Conservation (phyloP, 1,284 basidiomycete species). For the Trichosporon ovoides region DNA sequence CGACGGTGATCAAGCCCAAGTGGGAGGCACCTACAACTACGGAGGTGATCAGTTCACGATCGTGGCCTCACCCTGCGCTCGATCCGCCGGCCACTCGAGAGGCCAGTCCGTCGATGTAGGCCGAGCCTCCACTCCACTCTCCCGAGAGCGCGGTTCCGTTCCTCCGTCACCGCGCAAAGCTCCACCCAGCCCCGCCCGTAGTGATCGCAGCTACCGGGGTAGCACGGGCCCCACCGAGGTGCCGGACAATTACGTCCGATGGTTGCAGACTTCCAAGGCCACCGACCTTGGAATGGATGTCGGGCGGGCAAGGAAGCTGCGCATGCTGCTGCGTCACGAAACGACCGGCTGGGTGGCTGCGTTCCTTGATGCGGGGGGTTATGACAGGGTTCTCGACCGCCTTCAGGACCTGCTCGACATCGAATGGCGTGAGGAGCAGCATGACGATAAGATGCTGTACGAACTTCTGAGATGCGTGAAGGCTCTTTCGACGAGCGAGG, state of each 20-base stretch:
- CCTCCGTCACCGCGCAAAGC: conserved; percentile 8
- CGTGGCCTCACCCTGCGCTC: conserved; percentile 30
- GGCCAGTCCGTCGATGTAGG: conserved; percentile 28
- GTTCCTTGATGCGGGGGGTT: conserved; percentile 81
- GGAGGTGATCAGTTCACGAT: conserved; percentile 38
- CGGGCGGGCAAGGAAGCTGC: conserved; percentile 43
- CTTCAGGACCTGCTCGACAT: conserved; percentile 89
- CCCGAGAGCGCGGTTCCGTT: background rate
- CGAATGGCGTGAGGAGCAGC: conserved; percentile 98
- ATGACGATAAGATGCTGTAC: conserved; percentile 89
- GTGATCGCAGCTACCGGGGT: background rate
- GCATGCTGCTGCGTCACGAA: conserved; percentile 75
- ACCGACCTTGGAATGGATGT: conserved; percentile 46
- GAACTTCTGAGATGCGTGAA: conserved; percentile 92
- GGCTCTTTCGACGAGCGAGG: conserved; percentile 78
- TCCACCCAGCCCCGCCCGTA: background rate
- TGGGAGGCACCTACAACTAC: conserved; percentile 15
- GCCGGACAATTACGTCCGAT: conserved; percentile 35
- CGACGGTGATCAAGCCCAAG: conserved; percentile 6
- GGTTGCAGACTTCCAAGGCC: conserved; percentile 33
- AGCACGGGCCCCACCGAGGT: conserved; percentile 24
- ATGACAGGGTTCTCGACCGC: conserved; percentile 71
- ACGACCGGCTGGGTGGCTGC: conserved; percentile 81
- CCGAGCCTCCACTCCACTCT: conserved; percentile 14
- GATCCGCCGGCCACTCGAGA: background rate